These are phyloP conservation scores for Pterulicium gracile DNA, from an alignment of 1,284 basidiomycete genomes.

Conservation along the genomic window DNA sequence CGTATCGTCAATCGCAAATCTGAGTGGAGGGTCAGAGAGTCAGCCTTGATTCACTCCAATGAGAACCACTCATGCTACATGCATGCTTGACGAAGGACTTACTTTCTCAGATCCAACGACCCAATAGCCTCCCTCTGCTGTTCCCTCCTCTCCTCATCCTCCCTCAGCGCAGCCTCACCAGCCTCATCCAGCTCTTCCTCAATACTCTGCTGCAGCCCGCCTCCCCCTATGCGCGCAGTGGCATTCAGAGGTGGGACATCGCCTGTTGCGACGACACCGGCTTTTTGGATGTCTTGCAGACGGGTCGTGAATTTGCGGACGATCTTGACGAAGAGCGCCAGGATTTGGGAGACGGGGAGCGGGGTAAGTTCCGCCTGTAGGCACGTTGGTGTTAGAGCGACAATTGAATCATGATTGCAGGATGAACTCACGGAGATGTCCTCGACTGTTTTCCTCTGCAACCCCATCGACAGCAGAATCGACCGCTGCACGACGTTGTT, in stretches of 20 bases:
- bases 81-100: slow-evolving; percentile 23
- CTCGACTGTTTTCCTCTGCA: slow-evolving; percentile 89
- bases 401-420: neutral
- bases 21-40: slow-evolving; percentile 21
- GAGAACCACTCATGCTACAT: slow-evolving; percentile 6
- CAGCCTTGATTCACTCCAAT: slow-evolving; percentile 1
- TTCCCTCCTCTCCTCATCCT: slow-evolving; percentile 39
- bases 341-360: slow-evolving; percentile 75
- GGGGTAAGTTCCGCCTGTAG: slow-evolving; percentile 59
- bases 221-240: slow-evolving; percentile 13
- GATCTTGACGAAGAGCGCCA: slow-evolving; percentile 90
- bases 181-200: slow-evolving; percentile 66
- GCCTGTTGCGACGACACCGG: slow-evolving; percentile 49
- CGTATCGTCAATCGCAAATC: slow-evolving; percentile 70
- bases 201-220: slow-evolving; percentile 24
- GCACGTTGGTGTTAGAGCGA: too few species aligned
- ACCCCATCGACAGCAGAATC: slow-evolving; percentile 81
- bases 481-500: slow-evolving; percentile 76
- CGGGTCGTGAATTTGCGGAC: slow-evolving; percentile 78
- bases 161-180: slow-evolving; percentile 38
- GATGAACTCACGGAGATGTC: slow-evolving; percentile 75
- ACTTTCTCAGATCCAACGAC: slow-evolving; percentile 79
- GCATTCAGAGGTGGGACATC: slow-evolving; percentile 31
- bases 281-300: slow-evolving; percentile 76
- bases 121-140: slow-evolving; percentile 80